phyloP scores from a whole-genome alignment of 441 rosid species.

The Populus hybrid region DNA sequence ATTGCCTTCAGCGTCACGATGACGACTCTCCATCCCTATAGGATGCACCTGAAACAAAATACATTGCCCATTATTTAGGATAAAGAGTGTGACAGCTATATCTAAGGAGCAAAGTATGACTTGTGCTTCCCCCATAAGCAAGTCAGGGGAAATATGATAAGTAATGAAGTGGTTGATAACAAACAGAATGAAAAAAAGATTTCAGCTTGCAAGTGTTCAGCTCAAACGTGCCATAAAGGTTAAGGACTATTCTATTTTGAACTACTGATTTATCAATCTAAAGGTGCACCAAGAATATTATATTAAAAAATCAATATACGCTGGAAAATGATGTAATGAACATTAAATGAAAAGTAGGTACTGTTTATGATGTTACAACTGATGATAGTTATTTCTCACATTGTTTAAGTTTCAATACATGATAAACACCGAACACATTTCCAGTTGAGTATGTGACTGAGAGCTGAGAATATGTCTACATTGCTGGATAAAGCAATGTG shows the following conservation, averaged over 20 bases:
- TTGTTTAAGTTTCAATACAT: neutral
- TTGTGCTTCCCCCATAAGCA: neutral
- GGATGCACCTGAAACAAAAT: slow-evolving; percentile 50
- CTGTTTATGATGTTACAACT: neutral
- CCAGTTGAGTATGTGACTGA: neutral
- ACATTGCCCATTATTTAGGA: slow-evolving; percentile 3
- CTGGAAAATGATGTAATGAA: neutral
- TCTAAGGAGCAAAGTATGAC: neutral
- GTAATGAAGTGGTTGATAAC: neutral
- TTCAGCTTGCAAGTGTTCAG: neutral
- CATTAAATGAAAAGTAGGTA: neutral
- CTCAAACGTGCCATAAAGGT: neutral
- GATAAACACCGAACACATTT: neutral
- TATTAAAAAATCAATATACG: neutral
- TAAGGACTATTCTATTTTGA: neutral
- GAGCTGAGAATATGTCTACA: neutral
- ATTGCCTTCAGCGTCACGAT: slow-evolving; percentile 17
- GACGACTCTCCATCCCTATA: slow-evolving; percentile 38
- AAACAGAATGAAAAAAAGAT: neutral
- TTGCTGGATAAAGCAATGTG: neutral
- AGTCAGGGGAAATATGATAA: neutral
- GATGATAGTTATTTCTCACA: neutral
- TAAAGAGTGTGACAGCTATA: neutral
- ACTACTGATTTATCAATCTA: neutral
- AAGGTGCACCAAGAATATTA: neutral